Conservation (phyloP, 441 rosid species). For the Erodium texanum region DNA sequence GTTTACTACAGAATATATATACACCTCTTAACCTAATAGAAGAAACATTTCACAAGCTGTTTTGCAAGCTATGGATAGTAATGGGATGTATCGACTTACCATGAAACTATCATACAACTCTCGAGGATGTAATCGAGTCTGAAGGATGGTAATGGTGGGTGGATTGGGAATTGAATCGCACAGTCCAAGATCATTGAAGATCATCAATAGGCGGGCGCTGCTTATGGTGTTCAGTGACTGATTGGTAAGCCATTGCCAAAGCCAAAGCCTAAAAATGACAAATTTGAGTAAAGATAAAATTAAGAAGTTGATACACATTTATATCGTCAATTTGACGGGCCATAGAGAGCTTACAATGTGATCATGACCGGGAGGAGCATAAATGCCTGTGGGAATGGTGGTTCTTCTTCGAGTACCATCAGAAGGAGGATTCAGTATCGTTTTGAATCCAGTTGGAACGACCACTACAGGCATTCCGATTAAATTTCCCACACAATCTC, state of each 20-base stretch:
- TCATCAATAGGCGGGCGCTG: slow-evolving; percentile 63
- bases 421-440: slow-evolving; percentile 44
- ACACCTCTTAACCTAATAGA: too few species aligned
- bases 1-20: too few species aligned
- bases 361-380: slow-evolving; percentile 67
- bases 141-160: too few species aligned
- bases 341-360: slow-evolving; percentile 50
- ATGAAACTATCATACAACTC: too few species aligned
- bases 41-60: too few species aligned
- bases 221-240: slow-evolving; percentile 60
- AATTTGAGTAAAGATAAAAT: background rate
- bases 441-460: slow-evolving; percentile 55
- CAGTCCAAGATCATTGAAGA: slow-evolving; percentile 17
- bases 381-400: slow-evolving; percentile 56
- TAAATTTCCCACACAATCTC: slow-evolving; percentile 75
- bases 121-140: too few species aligned
- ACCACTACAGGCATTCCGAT: slow-evolving; percentile 72
- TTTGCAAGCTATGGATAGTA: too few species aligned
- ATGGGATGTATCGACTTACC: too few species aligned
- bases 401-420: slow-evolving; percentile 45
- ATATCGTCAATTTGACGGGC: too few species aligned
- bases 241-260: slow-evolving; percentile 84
- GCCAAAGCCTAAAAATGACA: slow-evolving; percentile 56
- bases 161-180: too few species aligned
- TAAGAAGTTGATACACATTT: background rate